phyloP scores from a whole-genome alignment of 768 basidiomycete genomes.

The Mycena epipterygia region DNA sequence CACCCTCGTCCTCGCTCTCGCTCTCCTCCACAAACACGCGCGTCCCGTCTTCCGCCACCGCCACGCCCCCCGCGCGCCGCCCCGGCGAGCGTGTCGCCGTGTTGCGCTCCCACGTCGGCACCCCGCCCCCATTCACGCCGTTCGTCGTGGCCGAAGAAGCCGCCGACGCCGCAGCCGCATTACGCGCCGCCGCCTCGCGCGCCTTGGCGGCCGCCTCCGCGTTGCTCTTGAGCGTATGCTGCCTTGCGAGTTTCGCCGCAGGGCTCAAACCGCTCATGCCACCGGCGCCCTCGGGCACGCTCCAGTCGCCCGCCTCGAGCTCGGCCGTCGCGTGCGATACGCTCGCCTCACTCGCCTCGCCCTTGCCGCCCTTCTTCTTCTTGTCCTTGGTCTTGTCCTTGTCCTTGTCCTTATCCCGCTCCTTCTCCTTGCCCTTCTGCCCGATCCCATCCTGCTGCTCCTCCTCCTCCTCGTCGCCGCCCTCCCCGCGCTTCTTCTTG shows the following conservation, averaged over 20 bases:
- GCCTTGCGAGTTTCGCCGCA: conserved; percentile 89
- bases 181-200: conserved; percentile 70
- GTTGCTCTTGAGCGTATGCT: conserved; percentile 92
- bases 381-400: conserved; percentile 62
- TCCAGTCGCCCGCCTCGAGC: conserved; percentile 83
- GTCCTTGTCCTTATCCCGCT: conserved; percentile 66
- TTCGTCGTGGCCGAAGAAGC: conserved; percentile 54
- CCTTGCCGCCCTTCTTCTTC: conserved; percentile 68
- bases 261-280: conserved; percentile 81
- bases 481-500: conserved; percentile 64
- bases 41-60: conserved; percentile 76
- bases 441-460: conserved; percentile 69
- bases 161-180: conserved; percentile 69
- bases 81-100: conserved; percentile 72
- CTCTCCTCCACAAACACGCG: conserved; percentile 79
- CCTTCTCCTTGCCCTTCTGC: conserved; percentile 85
- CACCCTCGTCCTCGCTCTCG: conserved; percentile 62
- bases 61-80: conserved; percentile 53
- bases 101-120: conserved; percentile 86
- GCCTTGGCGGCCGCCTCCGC: conserved; percentile 81
- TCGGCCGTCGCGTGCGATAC: conserved; percentile 90
- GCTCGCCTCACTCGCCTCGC: conserved; percentile 73
- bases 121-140: conserved; percentile 50
- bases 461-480: conserved; percentile 59
- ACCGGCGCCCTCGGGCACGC: conserved; percentile 60